Conservation (phyloP, 2,329 filamentous ascomycete genomes). For the Cordyceps cicadae region DNA sequence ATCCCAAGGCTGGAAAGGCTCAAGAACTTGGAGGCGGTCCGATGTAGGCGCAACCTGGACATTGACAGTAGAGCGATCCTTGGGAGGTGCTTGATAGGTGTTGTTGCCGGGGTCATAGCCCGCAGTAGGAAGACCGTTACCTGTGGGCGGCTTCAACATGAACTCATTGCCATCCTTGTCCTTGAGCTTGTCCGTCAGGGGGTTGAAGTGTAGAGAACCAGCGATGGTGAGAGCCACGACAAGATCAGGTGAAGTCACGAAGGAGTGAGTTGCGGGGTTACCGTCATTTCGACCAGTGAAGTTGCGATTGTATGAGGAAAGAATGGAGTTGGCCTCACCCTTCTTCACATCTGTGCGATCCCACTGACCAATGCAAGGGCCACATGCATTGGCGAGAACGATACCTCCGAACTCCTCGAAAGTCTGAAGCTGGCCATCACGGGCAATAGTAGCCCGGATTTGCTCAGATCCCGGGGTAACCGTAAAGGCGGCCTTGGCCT, state of each 20-base stretch:
- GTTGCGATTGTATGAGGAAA: slow-evolving; percentile 99
- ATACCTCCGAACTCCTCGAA: slow-evolving; percentile 95
- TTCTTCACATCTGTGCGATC: slow-evolving; percentile 90
- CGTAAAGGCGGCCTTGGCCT: slow-evolving; percentile 87
- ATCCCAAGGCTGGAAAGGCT: slow-evolving; percentile 81
- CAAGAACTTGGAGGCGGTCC: slow-evolving; percentile 87
- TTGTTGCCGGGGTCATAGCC: slow-evolving; percentile 89
- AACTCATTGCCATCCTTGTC: slow-evolving; percentile 97
- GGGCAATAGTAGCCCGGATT: slow-evolving; percentile 85
- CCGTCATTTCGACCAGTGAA: slow-evolving; percentile 97
- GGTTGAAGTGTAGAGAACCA: slow-evolving; percentile 87
- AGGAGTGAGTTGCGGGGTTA: slow-evolving; percentile 89
- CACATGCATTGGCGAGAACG: slow-evolving; percentile 92
- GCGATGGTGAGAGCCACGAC: slow-evolving; percentile 81
- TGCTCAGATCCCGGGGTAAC: slow-evolving; percentile 97
- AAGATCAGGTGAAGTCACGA: slow-evolving; percentile 84
- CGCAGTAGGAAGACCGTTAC: slow-evolving; percentile 66
- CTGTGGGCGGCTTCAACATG: slow-evolving; percentile 70
- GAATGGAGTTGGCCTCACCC: slow-evolving; percentile 90
- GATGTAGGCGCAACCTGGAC: slow-evolving; percentile 83
- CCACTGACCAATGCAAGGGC: slow-evolving; percentile 91
- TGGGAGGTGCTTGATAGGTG: slow-evolving; percentile 92
- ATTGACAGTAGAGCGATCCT: slow-evolving; percentile 60
- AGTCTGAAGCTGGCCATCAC: slow-evolving; percentile 85
- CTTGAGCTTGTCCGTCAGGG: slow-evolving; percentile 82